These are phyloP conservation scores for Chloris gayana DNA, from an alignment of 176 grass and related monocot genomes.

Conservation along the genomic window DNA sequence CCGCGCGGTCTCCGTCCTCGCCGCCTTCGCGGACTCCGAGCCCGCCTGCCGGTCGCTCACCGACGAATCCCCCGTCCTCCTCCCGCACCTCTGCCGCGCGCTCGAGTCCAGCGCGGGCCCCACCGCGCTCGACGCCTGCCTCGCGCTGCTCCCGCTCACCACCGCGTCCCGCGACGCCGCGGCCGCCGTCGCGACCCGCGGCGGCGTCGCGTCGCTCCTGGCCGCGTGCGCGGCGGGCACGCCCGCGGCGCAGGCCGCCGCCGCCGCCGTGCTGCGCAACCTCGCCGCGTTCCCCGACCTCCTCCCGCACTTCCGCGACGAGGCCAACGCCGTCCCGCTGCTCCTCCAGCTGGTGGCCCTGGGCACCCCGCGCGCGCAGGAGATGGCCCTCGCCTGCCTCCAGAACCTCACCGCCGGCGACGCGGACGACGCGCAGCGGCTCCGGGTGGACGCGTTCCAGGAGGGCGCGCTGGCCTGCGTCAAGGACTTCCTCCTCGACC, in stretches of 20 bases:
- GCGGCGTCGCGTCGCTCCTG: slow-evolving; percentile 74
- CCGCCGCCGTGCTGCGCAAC: slow-evolving; percentile 66
- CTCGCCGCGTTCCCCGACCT: slow-evolving; percentile 60
- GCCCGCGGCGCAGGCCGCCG: slow-evolving; percentile 66
- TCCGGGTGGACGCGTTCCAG: slow-evolving; percentile 80
- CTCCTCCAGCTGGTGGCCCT: slow-evolving; percentile 64
- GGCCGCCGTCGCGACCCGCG: slow-evolving; percentile 54
- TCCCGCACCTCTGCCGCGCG: slow-evolving; percentile 52
- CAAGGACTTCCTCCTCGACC: slow-evolving; percentile 58
- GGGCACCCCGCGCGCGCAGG: slow-evolving; percentile 66
- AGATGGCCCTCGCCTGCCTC: slow-evolving; percentile 71
- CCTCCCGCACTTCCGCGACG: slow-evolving; percentile 58
- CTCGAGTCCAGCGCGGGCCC: slow-evolving; percentile 40
- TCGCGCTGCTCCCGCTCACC: slow-evolving; percentile 60
- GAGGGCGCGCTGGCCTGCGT: slow-evolving; percentile 70
- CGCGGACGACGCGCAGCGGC: slow-evolving; percentile 55
- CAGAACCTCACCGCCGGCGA: slow-evolving; percentile 57
- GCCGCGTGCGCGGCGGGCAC: slow-evolving; percentile 58
- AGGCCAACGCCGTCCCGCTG: slow-evolving; percentile 46
- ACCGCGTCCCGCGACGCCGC: slow-evolving; percentile 48
- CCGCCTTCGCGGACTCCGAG: slow-evolving; percentile 42
- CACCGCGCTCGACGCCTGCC: slow-evolving; percentile 52
- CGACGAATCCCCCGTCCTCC: slow-evolving; percentile 40
- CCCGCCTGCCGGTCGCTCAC: slow-evolving; percentile 23
- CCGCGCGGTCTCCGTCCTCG: slow-evolving; percentile 51